Conservation (phyloP, 83 land plant species). For the Thuja plicata region DNA sequence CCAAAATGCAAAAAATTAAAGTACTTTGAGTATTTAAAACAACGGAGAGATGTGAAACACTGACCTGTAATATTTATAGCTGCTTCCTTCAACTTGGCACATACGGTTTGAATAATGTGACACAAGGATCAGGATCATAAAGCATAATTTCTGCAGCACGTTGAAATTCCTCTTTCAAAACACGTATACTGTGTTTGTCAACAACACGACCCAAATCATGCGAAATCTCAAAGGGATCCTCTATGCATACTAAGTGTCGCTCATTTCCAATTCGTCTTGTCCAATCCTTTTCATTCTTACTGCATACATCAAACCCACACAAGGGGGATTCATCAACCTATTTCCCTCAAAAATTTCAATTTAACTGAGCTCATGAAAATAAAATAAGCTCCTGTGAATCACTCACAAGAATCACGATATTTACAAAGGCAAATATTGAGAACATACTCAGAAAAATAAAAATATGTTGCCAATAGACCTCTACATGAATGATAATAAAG, state of each 20-base stretch:
- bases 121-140: conserved; percentile 71
- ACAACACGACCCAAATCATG: conserved; percentile 98
- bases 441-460: neutral
- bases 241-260: conserved; percentile 95
- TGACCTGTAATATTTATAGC: neutral
- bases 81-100: conserved; percentile 32
- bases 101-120: conserved; percentile 72
- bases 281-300: conserved; percentile 95
- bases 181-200: conserved; percentile 82
- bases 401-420: neutral
- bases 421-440: neutral
- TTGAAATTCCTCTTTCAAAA: conserved; percentile 86
- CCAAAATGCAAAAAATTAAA: neutral
- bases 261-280: conserved; percentile 94
- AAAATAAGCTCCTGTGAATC: neutral
- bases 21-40: neutral
- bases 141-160: conserved; percentile 88
- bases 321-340: neutral
- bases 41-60: neutral
- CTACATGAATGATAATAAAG: neutral
- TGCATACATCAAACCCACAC: conserved; percentile 22
- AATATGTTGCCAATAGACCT: neutral
- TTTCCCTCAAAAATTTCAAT: neutral
- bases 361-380: neutral
- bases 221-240: conserved; percentile 89